Conservation (phyloP, 2,329 filamentous ascomycete species). For the Gliomastix tumulicola region DNA sequence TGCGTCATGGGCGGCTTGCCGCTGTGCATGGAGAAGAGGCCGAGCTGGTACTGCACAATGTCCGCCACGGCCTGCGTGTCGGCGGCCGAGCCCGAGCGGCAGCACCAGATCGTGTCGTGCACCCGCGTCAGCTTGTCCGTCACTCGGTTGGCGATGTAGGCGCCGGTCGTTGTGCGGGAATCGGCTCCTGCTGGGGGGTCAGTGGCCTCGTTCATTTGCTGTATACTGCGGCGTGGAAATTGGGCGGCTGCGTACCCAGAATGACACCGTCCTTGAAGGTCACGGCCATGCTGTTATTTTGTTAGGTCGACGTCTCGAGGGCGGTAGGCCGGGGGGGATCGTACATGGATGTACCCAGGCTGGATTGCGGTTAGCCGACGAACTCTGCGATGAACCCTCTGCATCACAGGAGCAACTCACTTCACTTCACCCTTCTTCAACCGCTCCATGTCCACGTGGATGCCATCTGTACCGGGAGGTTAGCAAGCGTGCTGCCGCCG, state of each 20-base stretch:
- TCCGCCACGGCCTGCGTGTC: slow-evolving; percentile 98
- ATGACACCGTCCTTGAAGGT: slow-evolving; percentile 99
- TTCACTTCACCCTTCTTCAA: slow-evolving; percentile 99
- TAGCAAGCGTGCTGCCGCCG: no score
- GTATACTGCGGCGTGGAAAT: no score
- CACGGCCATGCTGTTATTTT: slow-evolving; percentile 75
- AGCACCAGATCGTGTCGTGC: slow-evolving; percentile 99
- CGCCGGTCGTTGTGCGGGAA: slow-evolving; percentile 92
- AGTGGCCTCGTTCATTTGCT: no score
- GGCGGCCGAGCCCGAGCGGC: slow-evolving; percentile 91
- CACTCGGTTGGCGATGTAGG: slow-evolving; percentile 98
- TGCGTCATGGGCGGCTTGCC: slow-evolving; percentile 88
- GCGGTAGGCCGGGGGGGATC: slow-evolving; percentile 24
- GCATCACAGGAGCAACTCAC: no score
- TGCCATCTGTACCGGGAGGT: slow-evolving; percentile 76
- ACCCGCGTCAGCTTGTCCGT: slow-evolving; percentile 99
- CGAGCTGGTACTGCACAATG: slow-evolving; percentile 94
- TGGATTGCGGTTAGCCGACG: no score
- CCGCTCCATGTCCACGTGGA: slow-evolving; percentile 97
- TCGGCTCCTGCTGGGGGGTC: slow-evolving; percentile 60
- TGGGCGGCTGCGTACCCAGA: slow-evolving; percentile 54
- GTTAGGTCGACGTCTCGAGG: slow-evolving; percentile 17
- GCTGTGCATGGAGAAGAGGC: slow-evolving; percentile 85
- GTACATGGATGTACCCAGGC: slow-evolving; percentile 96
- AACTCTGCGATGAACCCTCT: no score